Evolutionary conservation across 1,284 basidiomycete genomes (phyloP).

Genomic region (Tilletia walkeri): DNA sequence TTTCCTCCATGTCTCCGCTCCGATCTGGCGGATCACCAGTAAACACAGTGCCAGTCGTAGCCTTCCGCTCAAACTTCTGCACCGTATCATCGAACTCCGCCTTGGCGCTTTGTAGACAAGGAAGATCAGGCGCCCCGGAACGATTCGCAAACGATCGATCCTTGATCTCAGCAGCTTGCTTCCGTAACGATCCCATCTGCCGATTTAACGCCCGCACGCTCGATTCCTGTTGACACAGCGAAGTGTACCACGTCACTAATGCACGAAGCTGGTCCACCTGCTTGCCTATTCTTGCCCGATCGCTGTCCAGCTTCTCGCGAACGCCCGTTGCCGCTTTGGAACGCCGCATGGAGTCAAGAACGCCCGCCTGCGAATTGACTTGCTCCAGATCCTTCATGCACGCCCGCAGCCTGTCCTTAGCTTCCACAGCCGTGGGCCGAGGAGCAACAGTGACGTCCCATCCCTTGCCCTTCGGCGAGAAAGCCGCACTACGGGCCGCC

Average conservation of each 20-base stretch:
- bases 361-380: neutral
- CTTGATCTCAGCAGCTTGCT: slow-evolving; percentile 1
- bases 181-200: neutral
- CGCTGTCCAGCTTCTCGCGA: neutral
- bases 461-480: neutral
- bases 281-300: neutral
- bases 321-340: neutral
- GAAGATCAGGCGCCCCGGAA: neutral
- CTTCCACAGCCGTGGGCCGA: neutral
- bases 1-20: neutral
- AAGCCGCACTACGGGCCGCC: neutral
- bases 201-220: slow-evolving; percentile 2
- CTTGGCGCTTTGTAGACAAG: neutral
- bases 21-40: neutral
- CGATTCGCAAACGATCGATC: neutral
- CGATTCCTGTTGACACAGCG: neutral
- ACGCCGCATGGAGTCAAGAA: neutral
- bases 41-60: neutral
- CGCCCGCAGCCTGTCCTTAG: neutral
- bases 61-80: slow-evolving; percentile 3
- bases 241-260: neutral
- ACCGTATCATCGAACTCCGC: neutral
- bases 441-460: neutral
- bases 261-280: neutral
- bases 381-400: slow-evolving; percentile 1